Percentiles rank a stretch among this genome's conserved stretches.
phyloP scores from a whole-genome alignment of 208 protist species.

The Leishmania martiniquensis region DNA sequence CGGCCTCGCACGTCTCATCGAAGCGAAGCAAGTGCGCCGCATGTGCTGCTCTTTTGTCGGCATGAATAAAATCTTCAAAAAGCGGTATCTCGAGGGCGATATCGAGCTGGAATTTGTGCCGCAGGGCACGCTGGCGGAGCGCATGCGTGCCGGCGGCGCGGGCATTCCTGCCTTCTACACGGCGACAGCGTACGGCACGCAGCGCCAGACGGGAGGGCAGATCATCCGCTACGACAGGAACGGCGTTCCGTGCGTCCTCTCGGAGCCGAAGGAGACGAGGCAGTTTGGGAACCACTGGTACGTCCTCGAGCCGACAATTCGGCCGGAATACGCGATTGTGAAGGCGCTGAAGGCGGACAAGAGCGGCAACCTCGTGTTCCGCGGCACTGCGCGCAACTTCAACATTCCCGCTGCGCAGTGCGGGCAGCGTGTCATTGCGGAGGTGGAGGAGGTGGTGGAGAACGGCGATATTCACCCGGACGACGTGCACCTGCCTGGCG shows the following conservation, averaged over 20 bases:
- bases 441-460: constrained; percentile 96
- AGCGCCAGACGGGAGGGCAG: constrained; percentile 89
- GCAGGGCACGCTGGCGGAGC: constrained; percentile 96
- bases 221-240: constrained; percentile 94
- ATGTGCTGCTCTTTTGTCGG: constrained; percentile 96
- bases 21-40: constrained; percentile 87
- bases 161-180: constrained; percentile 98
- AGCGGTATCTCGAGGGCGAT: constrained; percentile 95
- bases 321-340: constrained; percentile 93
- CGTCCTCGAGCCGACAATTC: constrained; percentile 93
- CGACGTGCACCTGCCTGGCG: constrained; percentile 94
- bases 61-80: constrained; percentile 95
- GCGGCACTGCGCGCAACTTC: constrained; percentile 95
- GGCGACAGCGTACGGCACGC: constrained; percentile 94
- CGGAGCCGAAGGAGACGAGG: constrained; percentile 85
- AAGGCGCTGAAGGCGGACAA: constrained; percentile 96
- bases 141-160: constrained; percentile 94
- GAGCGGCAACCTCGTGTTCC: constrained; percentile 84
- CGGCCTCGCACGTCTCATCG: constrained; percentile 95
- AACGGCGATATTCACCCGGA: constrained; percentile 93
- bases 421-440: constrained; percentile 92
- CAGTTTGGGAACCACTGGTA: constrained; percentile 91
- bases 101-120: constrained; percentile 97
- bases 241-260: constrained; percentile 70
- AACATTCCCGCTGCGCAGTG: constrained; percentile 93